Base-by-base conservation (phyloP, 139 green algal genomes). In the Tetraselmis striata region DNA sequence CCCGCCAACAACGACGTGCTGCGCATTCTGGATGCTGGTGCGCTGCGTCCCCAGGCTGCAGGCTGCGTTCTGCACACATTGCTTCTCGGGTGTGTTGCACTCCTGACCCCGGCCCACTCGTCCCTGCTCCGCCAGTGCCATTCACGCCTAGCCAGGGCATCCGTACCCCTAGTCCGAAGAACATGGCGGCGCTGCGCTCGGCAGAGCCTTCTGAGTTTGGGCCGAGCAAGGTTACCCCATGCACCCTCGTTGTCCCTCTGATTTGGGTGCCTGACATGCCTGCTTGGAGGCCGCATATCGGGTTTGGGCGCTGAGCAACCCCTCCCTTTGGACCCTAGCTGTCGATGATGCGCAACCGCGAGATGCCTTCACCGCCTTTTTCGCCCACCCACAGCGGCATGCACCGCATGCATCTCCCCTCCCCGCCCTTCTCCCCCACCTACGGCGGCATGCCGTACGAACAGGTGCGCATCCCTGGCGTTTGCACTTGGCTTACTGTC, bases 131-230 rank as follows among this genome's bases (percentile, higher is more conserved):
- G n/a, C n/a, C 86, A 90, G 87, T 91, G 25, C 83, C 86, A 23
- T 91, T 91, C 80, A 91, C 87, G 0, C 87, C 87, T 2, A 87
- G 77, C 1, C 86, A 90, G 78, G 87, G 87, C 1, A 81, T 91
- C 32, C 88, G 87, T 31, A 90, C 87, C 0, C 87, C 87, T 1
- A 90, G 83, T 67, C 87, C 87, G 24, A 88, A 81, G 22, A 88
- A 91, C 77, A 84, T 88, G 77, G 83, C 86, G 0, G 81, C 85
- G n/a, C 59, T 86, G 77, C 85, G 83, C 77, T 32, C 77, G 77
- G 27, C 30, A 26, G 74, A 77, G 29, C 78, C 32, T 27, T 84
- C 77, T n/a, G n/a, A n/a, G n/a, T n/a, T n/a, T n/a, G n/a, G n/a
- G n/a, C n/a, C n/a, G n/a, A n/a, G n/a, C n/a, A n/a, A n/a, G n/a